Conservation (phyloP, 306 rosid genomes). For the Comarum palustre region DNA sequence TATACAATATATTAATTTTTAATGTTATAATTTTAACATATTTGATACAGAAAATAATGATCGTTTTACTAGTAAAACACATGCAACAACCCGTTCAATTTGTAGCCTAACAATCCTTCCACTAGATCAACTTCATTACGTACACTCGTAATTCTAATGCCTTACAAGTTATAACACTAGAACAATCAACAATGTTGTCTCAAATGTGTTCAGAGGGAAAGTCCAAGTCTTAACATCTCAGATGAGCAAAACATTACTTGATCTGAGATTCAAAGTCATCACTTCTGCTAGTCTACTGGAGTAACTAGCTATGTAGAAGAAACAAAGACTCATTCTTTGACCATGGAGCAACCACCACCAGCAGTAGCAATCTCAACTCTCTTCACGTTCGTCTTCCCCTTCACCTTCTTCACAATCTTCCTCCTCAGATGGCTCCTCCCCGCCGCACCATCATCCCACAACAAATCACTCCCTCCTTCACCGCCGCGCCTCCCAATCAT, state of each 20-base stretch:
- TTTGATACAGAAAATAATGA: too few species aligned
- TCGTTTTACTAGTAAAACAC: too few species aligned
- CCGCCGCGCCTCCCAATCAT: conserved; percentile 27
- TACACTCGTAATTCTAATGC: too few species aligned
- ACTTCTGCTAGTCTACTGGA: background rate
- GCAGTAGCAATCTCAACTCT: background rate
- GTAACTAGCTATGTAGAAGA: background rate
- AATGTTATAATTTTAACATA: too few species aligned
- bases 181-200: too few species aligned
- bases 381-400: background rate
- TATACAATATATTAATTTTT: too few species aligned
- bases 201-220: too few species aligned
- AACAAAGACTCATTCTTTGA: background rate
- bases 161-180: too few species aligned
- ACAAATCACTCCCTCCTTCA: conserved; percentile 26
- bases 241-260: background rate
- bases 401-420: conserved; percentile 15
- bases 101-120: too few species aligned
- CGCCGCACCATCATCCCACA: background rate
- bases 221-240: too few species aligned
- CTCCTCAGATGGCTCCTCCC: conserved; percentile 12
- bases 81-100: too few species aligned
- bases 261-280: background rate
- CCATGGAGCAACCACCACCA: background rate
- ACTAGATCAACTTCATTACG: too few species aligned